These are phyloP conservation scores for Malassezia caprae DNA, from an alignment of 1,284 basidiomycete genomes.

Conservation along the genomic window DNA sequence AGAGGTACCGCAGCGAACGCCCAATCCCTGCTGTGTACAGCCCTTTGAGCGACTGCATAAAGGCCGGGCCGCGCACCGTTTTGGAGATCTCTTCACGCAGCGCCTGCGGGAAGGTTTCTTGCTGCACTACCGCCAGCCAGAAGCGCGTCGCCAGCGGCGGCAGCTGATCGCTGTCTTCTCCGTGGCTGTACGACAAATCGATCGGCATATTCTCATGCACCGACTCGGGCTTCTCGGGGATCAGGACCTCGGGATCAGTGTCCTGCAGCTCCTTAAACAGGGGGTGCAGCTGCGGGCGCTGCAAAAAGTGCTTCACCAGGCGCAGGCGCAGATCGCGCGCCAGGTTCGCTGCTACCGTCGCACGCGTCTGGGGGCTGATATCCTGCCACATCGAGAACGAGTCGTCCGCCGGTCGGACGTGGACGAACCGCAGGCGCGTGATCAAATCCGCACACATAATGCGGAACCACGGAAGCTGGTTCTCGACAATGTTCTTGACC, in stretches of 20 bases:
- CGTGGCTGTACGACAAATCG: not conserved
- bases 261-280: constrained; percentile 24
- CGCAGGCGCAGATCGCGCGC: constrained; percentile 29
- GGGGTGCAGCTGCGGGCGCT: constrained; percentile 20
- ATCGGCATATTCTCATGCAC: constrained; percentile 5
- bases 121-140: constrained; percentile 30
- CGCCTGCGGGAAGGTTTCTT: constrained; percentile 27
- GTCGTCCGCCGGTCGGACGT: constrained; percentile 20
- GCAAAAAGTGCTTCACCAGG: constrained; percentile 7
- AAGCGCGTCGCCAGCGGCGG: constrained; percentile 22
- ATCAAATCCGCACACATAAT: constrained; percentile 64
- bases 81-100: constrained; percentile 26
- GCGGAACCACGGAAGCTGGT: constrained; percentile 71
- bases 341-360: constrained; percentile 27
- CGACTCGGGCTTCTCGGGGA: constrained; percentile 17
- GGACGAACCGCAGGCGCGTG: constrained; percentile 34
- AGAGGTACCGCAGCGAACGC: constrained; percentile 33
- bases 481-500: constrained; percentile 62
- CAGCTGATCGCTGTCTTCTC: not conserved
- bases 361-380: constrained; percentile 21
- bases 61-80: constrained; percentile 36
- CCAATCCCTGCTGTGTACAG: constrained; percentile 43
- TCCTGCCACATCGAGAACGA: constrained; percentile 22
- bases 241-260: constrained; percentile 6
- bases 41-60: constrained; percentile 42